phyloP scores from a whole-genome alignment of 1,284 basidiomycete genomes.

The Trametes pubescens region DNA sequence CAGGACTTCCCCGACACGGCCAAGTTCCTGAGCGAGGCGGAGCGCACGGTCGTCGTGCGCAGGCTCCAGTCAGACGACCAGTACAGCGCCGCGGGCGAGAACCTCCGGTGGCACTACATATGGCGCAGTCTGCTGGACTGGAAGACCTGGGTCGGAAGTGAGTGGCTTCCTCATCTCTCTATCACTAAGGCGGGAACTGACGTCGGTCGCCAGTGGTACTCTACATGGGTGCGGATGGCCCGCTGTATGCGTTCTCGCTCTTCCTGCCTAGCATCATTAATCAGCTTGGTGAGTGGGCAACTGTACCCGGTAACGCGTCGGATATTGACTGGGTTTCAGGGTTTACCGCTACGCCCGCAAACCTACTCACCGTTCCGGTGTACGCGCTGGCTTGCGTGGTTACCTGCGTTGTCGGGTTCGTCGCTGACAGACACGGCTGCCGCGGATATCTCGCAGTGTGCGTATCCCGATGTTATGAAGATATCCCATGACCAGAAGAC shows the following conservation, averaged over 20 bases:
- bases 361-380: conserved; percentile 75
- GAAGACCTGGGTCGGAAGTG: conserved; percentile 79
- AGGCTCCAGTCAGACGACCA: conserved; percentile 76
- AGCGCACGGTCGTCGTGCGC: conserved; percentile 72
- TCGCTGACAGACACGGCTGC: conserved; percentile 65
- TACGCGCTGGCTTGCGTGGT: conserved; percentile 71
- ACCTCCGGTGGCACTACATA: conserved; percentile 67
- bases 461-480: conserved; percentile 33
- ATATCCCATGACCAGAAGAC: background rate
- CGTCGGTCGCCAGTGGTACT: conserved; percentile 53
- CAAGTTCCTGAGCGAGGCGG: conserved; percentile 74
- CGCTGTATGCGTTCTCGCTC: conserved; percentile 76
- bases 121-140: conserved; percentile 68
- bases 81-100: conserved; percentile 77
- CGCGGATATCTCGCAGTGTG: conserved; percentile 72
- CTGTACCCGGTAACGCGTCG: no score
- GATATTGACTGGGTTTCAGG: conserved; percentile 50
- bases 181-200: background rate
- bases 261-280: conserved; percentile 80
- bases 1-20: conserved; percentile 86
- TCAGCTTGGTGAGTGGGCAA: conserved; percentile 55
- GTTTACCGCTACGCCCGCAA: conserved; percentile 75
- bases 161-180: conserved; percentile 31
- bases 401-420: conserved; percentile 69
- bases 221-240: conserved; percentile 65